These are phyloP conservation scores for Colletotrichum eleusines DNA, from an alignment of 2,329 filamentous ascomycete genomes.

Conservation along the genomic window DNA sequence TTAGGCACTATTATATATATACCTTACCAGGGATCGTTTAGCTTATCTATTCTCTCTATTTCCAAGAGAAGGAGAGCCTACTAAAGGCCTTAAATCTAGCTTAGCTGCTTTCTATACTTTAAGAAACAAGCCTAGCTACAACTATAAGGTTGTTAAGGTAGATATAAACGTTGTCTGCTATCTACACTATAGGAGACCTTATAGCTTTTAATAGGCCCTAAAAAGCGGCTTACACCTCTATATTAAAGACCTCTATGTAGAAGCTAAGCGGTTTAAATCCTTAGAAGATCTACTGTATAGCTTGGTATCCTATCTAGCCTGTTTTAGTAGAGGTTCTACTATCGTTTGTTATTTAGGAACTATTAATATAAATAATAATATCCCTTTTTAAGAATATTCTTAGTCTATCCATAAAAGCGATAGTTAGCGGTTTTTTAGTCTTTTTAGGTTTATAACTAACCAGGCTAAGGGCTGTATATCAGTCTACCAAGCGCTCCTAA, in stretches of 20 bases:
- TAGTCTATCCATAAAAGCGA: not conserved
- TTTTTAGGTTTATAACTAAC: conserved; percentile 1
- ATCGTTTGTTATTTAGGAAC: not conserved
- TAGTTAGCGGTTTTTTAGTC: not conserved
- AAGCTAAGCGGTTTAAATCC: not conserved
- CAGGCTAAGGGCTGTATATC: not conserved
- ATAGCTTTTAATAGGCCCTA: not conserved
- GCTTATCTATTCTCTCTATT: not conserved
- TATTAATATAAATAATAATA: not conserved
- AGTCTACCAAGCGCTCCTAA: not conserved
- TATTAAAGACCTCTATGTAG: conserved; percentile 12
- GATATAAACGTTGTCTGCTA: conserved; percentile 5
- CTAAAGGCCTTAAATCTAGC: conserved; percentile 13
- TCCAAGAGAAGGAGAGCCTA: not conserved
- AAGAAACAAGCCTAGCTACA: not conserved
- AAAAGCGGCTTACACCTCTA: not conserved
- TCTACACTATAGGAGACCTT: not conserved
- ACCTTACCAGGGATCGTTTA: no score
- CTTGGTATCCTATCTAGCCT: conserved; percentile 7
- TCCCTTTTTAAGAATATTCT: conserved; percentile 11
- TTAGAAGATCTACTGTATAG: conserved; percentile 8
- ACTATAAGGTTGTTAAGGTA: conserved; percentile 12
- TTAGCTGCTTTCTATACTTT: not conserved
- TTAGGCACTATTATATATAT: not conserved
- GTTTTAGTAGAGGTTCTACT: conserved; percentile 5